Conservation (phyloP, 2,329 filamentous ascomycete genomes). For the Neocucurbitaria cava region DNA sequence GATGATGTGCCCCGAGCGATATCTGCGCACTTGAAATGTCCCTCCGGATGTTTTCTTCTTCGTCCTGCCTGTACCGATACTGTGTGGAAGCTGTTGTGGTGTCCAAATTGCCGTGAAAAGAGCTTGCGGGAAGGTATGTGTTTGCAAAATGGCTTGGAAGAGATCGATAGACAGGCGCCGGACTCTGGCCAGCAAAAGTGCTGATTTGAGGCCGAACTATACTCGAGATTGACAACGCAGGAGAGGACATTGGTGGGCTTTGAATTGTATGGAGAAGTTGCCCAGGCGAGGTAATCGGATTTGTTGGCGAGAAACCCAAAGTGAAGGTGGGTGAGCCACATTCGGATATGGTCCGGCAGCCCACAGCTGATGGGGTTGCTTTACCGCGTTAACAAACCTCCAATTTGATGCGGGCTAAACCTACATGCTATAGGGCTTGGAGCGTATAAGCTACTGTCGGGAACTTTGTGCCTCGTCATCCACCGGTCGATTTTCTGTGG, state of each 20-base stretch:
- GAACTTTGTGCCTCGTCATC: slow-evolving; percentile 25
- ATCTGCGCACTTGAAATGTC: slow-evolving; percentile 16
- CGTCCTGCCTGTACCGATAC: slow-evolving; percentile 13
- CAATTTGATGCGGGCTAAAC: neutral
- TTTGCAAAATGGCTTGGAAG: slow-evolving; percentile 8
- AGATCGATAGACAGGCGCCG: slow-evolving; percentile 12
- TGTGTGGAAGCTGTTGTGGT: slow-evolving; percentile 2
- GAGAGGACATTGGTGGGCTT: slow-evolving; percentile 15
- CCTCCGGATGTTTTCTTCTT: slow-evolving; percentile 18
- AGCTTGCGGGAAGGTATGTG: neutral
- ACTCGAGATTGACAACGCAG: slow-evolving; percentile 23
- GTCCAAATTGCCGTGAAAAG: neutral
- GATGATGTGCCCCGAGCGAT: neutral
- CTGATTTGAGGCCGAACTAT: slow-evolving; percentile 19
- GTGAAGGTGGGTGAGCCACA: slow-evolving; percentile 12
- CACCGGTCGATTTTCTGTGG: slow-evolving; percentile 28
- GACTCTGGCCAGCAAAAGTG: slow-evolving; percentile 23
- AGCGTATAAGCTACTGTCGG: slow-evolving; percentile 19
- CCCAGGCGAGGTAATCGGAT: slow-evolving; percentile 5
- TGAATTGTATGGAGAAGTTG: slow-evolving; percentile 1
- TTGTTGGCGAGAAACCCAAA: slow-evolving; percentile 9
- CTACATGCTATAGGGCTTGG: slow-evolving; percentile 27
- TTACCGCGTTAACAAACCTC: slow-evolving; percentile 6
- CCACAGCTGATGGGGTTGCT: slow-evolving; percentile 28
- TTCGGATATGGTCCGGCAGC: slow-evolving; percentile 22